Percentiles rank a stretch among this genome's conserved stretches.
Evolutionary conservation across 768 basidiomycete genomes (phyloP).

Genomic region (Mrakia blollopis): DNA sequence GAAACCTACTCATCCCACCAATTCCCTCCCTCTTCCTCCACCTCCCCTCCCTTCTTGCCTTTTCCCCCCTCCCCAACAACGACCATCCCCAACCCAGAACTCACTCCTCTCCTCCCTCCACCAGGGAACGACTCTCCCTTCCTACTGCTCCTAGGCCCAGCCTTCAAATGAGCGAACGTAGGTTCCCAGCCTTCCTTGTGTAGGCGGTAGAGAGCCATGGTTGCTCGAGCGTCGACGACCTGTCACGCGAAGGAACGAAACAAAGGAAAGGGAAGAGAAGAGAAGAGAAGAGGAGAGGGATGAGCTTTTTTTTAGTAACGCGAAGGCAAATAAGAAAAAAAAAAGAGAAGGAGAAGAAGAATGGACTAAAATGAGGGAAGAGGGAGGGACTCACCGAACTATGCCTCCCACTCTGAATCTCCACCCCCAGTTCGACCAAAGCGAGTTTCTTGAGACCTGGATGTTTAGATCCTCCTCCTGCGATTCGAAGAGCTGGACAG

Average conservation of each 20-base stretch:
- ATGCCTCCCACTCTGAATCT: conserved; percentile 85
- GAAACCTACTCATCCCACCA: conserved; percentile 33
- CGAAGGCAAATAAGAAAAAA: no score
- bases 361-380: background rate
- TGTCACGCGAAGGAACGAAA: conserved; percentile 43
- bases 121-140: conserved; percentile 46
- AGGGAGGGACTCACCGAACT: conserved; percentile 58
- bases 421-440: conserved; percentile 67
- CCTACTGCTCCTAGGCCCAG: conserved; percentile 31
- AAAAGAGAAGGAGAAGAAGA: background rate
- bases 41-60: background rate
- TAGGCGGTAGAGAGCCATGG: conserved; percentile 86
- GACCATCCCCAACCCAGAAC: conserved; percentile 41
- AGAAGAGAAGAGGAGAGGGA: background rate
- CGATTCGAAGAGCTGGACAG: conserved; percentile 48
- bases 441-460: conserved; percentile 75
- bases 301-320: background rate
- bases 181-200: conserved; percentile 79
- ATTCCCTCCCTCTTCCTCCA: conserved; percentile 28
- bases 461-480: conserved; percentile 49
- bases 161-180: conserved; percentile 41
- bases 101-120: conserved; percentile 60
- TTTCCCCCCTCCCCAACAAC: conserved; percentile 28
- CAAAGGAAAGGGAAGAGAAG: background rate
- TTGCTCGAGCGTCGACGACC: conserved; percentile 89